These are phyloP conservation scores for Clathrospora elynae DNA, from an alignment of 2,329 filamentous ascomycete species.

Conservation along the genomic window DNA sequence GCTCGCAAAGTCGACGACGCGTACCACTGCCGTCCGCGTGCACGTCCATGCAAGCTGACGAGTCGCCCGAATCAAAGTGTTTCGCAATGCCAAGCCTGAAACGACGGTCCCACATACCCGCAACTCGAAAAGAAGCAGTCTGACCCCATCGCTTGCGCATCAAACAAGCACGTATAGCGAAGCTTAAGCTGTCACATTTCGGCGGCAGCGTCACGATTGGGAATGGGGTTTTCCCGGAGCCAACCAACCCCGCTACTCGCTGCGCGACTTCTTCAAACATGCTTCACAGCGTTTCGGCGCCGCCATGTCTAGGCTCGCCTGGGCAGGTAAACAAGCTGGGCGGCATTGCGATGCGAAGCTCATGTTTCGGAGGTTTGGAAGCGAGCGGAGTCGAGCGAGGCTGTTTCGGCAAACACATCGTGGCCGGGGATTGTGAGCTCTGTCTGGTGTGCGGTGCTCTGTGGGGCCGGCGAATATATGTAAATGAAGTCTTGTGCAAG, in stretches of 20 bases:
- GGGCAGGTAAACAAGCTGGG: conserved; percentile 12
- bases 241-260: conserved; percentile 10
- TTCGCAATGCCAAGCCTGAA: conserved; percentile 38
- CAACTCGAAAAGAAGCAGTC: conserved; percentile 16
- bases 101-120: conserved; percentile 16
- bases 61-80: conserved; percentile 25
- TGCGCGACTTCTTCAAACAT: conserved; percentile 10
- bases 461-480: too few relatives aligned
- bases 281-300: conserved; percentile 12
- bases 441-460: too few relatives aligned
- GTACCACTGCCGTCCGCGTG: conserved; percentile 10
- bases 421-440: too few relatives aligned
- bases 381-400: too few relatives aligned
- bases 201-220: too few relatives aligned
- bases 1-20: conserved; percentile 13
- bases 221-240: conserved; percentile 5
- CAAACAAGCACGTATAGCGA: conserved; percentile 33
- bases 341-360: conserved; percentile 1
- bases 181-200: conserved; percentile 30
- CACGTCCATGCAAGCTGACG: conserved; percentile 27
- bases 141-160: conserved; percentile 21
- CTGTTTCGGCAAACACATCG: too few relatives aligned
- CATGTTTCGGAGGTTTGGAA: conserved; percentile 14
- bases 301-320: conserved; percentile 1
- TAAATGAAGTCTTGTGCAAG: too few relatives aligned